Evolutionary conservation across 1,284 basidiomycete species (phyloP), one percentile per base, ranked within the genome.

Genomic region (Schizophyllum amplum): DNA sequence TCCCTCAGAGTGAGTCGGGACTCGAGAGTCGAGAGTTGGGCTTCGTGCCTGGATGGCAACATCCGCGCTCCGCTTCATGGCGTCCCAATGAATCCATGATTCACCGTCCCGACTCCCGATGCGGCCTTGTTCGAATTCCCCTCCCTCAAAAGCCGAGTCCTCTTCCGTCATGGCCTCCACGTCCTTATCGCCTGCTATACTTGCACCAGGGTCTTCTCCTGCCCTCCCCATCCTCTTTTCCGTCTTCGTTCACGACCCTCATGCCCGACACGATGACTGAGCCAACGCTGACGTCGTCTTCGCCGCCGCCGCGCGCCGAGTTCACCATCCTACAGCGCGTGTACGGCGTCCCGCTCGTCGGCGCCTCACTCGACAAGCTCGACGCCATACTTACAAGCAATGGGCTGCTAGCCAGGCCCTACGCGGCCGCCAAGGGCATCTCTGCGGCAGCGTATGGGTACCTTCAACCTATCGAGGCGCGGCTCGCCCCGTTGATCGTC

Each of bases 41-140:
- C n/a, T n/a, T n/a, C n/a, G n/a, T n/a, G n/a, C n/a, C n/a, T n/a
- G n/a, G n/a, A n/a, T n/a, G n/a, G n/a, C n/a, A n/a, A n/a, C n/a
- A n/a, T n/a, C n/a, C n/a, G n/a, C n/a, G n/a, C n/a, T n/a, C n/a
- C n/a, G n/a, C n/a, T n/a, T n/a, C n/a, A n/a, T n/a, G 81, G 58
- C 83, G 81, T 17, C 33, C 13, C 7, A 9, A 42, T 42, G 13
- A 42, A 17, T 42, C 33, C 33, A 17, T 42, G 33, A 42, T 42
- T 17, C n/a, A n/a, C n/a, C n/a, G n/a, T n/a, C n/a, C n/a, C n/a
- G n/a, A n/a, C n/a, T n/a, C n/a, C n/a, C n/a, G n/a, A n/a, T n/a
- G n/a, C n/a, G n/a, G n/a, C n/a, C n/a, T n/a, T 42, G 33, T 17
- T 42, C 33, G 11, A 13, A 17, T 42, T 9, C 33, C 33, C 33